Evolutionary conservation across 805 yeast genomes (phyloP), one percentile per base, ranked within the genome.

Genomic region (Yarrowia alimentaria): DNA sequence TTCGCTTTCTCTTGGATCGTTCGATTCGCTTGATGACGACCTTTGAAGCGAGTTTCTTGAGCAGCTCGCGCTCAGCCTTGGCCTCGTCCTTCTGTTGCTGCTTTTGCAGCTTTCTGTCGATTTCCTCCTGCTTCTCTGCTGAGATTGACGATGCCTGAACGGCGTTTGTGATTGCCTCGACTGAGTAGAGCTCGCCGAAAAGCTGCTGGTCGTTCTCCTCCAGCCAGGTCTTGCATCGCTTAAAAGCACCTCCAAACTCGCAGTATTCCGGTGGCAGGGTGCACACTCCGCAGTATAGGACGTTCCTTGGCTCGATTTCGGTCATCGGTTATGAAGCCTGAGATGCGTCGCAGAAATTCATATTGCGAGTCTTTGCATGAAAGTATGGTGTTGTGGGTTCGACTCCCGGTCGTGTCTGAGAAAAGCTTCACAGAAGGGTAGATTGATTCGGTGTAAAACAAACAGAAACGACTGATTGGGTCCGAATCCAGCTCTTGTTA

Each of bases 261-360:
- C 98, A 90, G 69, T 81, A 90, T 67, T 81, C 96, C 4, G 87
- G 87, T n/a, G 96, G 95, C 62, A 77, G 81, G 1, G 87, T 69
- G 64, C 96, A 87, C 11, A 86, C 77, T 5, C 79, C 88, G 64
- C 96, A 87, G 68, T 87, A 87, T 12, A 75, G 61, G 16, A 81
- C 77, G 18, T 64, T 61, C 56, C 63, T 69, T 25, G 74, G 50
- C 37, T 22, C 50, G 14, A 43, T 30, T 43, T 43, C 50, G 12
- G 37, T 29, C 37, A 31, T 43, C 22, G 37, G 22, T 28, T 18
- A 11, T 19, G 33, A 25, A 16, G 49, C 13, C 9, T 16, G 17
- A 6, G 37, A 30, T 22, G 14, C n/a, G 21, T 21, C 28, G 19
- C 20, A 35, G 13, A 22, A 18, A 25, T 35, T 35, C 21, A 35